Conservation (phyloP, 768 basidiomycete species). For the Gymnopilus dilepis region DNA sequence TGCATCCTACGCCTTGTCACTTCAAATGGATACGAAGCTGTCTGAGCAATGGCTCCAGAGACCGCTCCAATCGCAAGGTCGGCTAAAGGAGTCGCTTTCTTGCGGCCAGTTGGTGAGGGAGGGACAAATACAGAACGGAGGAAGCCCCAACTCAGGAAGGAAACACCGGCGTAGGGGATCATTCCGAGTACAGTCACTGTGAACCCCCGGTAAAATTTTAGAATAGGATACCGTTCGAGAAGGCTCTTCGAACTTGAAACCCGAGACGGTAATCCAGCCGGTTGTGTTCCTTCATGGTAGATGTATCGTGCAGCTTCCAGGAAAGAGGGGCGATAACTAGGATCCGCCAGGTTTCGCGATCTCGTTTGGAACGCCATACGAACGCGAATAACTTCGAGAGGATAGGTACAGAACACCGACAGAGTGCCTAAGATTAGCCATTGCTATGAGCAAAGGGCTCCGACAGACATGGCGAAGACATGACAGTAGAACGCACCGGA, state of each 20-base stretch:
- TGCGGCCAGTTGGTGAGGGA: constrained; percentile 39
- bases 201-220: constrained; percentile 98
- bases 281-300: constrained; percentile 64
- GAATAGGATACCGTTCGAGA: constrained; percentile 70
- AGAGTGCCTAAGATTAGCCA: constrained; percentile 61
- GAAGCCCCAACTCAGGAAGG: constrained; percentile 91
- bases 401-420: constrained; percentile 93
- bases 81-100: constrained; percentile 49
- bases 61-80: constrained; percentile 87
- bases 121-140: constrained; percentile 66
- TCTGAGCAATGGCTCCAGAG: constrained; percentile 86
- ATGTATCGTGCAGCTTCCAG: constrained; percentile 63
- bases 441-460: constrained; percentile 8
- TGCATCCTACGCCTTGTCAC: constrained; percentile 93
- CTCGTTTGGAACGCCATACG: constrained; percentile 89
- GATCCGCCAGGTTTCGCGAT: constrained; percentile 28
- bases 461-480: neutral
- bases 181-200: constrained; percentile 90
- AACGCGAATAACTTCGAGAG: constrained; percentile 93
- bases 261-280: constrained; percentile 28
- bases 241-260: constrained; percentile 30
- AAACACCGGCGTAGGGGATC: constrained; percentile 94
- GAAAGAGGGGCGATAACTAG: constrained; percentile 52
- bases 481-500: constrained; percentile 63
- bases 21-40: constrained; percentile 93